phyloP scores from a whole-genome alignment of 2,329 filamentous ascomycete species.

The Claviceps africana region DNA sequence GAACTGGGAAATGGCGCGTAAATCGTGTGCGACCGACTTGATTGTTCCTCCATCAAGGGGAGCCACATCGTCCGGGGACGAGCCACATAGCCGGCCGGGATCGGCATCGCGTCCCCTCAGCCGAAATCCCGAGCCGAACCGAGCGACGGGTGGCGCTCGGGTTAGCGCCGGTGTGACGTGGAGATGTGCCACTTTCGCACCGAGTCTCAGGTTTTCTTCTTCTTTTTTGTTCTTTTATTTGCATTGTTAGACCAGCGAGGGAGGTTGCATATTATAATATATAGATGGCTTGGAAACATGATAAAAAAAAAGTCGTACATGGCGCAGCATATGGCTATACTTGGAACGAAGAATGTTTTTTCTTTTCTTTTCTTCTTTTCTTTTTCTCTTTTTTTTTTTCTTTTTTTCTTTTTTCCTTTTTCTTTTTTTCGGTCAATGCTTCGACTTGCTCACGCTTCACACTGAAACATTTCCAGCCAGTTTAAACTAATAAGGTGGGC shows the following conservation, averaged over 20 bases:
- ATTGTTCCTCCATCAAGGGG: no score
- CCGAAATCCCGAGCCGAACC: not conserved
- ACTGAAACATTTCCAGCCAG: constrained; percentile 1
- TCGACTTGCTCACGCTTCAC: not conserved
- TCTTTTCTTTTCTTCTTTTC: no score
- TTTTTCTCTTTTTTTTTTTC: no score
- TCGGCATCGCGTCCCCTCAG: not conserved
- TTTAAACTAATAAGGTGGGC: not conserved
- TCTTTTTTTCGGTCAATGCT: no score
- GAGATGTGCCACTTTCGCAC: not conserved
- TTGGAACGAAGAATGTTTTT: not conserved
- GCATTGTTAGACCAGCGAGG: not conserved
- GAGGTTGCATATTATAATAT: not conserved
- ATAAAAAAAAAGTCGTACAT: not conserved
- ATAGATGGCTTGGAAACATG: not conserved
- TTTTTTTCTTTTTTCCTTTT: no score
- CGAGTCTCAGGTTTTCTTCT: not conserved
- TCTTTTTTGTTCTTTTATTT: no score
- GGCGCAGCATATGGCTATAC: no score
- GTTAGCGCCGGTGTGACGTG: not conserved
- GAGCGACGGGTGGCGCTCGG: not conserved
- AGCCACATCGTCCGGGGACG: no score
- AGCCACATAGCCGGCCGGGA: not conserved
- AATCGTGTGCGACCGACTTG: no score
- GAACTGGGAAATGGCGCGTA: not conserved